These are phyloP conservation scores for Lithospermum erythrorhizon DNA, from an alignment of 257 asterid species.

Conservation along the genomic window DNA sequence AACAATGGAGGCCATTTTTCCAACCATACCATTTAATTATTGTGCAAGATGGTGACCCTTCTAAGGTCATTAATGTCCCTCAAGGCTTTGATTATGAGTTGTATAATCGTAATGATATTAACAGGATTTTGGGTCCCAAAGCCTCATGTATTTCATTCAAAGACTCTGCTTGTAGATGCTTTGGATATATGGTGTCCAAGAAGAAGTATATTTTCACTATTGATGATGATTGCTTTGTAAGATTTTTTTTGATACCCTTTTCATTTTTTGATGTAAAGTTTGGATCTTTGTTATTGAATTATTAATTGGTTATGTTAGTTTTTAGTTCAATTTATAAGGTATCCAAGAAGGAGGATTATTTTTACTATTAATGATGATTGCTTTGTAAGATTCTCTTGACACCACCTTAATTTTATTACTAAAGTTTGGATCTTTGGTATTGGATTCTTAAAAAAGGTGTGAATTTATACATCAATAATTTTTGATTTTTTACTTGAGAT, in stretches of 20 bases:
- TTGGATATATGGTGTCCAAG: constrained; percentile 36
- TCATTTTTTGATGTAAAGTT: not conserved
- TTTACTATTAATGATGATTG: too few relatives aligned
- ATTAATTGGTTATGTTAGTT: too few relatives aligned
- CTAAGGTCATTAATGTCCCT: constrained; percentile 24
- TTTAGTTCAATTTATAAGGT: too few relatives aligned
- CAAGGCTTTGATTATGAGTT: constrained; percentile 36
- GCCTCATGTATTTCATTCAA: constrained; percentile 35
- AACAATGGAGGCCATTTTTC: constrained; percentile 34
- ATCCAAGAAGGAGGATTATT: too few relatives aligned
- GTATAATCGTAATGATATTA: constrained; percentile 29
- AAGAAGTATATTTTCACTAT: constrained; percentile 35
- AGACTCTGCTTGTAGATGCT: constrained; percentile 39
- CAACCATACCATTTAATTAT: constrained; percentile 36
- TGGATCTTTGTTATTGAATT: not conserved
- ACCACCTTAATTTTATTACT: too few relatives aligned
- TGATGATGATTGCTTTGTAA: constrained; percentile 32
- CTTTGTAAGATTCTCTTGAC: too few relatives aligned
- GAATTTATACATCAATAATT: too few relatives aligned
- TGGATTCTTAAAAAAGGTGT: too few relatives aligned
- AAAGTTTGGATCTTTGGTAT: too few relatives aligned
- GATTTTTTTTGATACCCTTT: not conserved
- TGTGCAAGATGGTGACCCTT: constrained; percentile 36
- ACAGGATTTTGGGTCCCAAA: constrained; percentile 28
- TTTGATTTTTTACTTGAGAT: not conserved